A percentile compares a stretch with the other conserved stretches of the same genome.
Evolutionary conservation across 2,329 filamentous ascomycete species (phyloP).

Genomic region (Neonectria hederae): DNA sequence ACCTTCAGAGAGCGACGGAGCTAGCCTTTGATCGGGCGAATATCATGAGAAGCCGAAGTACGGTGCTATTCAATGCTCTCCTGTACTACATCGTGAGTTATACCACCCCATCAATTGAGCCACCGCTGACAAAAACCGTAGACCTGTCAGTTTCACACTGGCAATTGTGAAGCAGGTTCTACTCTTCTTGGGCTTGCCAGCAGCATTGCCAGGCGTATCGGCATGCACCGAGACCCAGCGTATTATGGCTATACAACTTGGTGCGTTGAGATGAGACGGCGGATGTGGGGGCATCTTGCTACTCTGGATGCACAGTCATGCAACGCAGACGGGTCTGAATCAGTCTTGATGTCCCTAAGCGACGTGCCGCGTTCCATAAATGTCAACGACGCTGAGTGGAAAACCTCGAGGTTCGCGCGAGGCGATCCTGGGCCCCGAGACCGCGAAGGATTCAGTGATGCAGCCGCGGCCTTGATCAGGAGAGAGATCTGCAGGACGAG

Average conservation of each 20-base stretch:
- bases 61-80: constrained; percentile 26
- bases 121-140: constrained; percentile 3
- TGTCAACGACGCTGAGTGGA: constrained; percentile 23
- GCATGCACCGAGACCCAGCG: constrained; percentile 30
- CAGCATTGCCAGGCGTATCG: constrained; percentile 28
- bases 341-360: constrained; percentile 19
- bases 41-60: constrained; percentile 29
- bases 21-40: constrained; percentile 26
- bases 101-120: neutral
- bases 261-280: constrained; percentile 28
- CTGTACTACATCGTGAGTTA: constrained; percentile 30
- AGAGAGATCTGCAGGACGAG: constrained; percentile 26
- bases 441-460: constrained; percentile 28
- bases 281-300: constrained; percentile 30
- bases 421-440: constrained; percentile 22
- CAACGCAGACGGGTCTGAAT: constrained; percentile 26
- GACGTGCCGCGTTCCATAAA: constrained; percentile 29
- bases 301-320: constrained; percentile 26
- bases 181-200: constrained; percentile 27
- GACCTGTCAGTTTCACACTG: constrained; percentile 31
- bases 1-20: constrained; percentile 28
- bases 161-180: constrained; percentile 27
- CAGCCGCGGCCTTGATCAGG: constrained; percentile 22
- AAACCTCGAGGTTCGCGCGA: constrained; percentile 7
- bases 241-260: constrained; percentile 31